phyloP scores from a whole-genome alignment of 2,329 filamentous ascomycete genomes.

The Talaromyces amestolkiae region DNA sequence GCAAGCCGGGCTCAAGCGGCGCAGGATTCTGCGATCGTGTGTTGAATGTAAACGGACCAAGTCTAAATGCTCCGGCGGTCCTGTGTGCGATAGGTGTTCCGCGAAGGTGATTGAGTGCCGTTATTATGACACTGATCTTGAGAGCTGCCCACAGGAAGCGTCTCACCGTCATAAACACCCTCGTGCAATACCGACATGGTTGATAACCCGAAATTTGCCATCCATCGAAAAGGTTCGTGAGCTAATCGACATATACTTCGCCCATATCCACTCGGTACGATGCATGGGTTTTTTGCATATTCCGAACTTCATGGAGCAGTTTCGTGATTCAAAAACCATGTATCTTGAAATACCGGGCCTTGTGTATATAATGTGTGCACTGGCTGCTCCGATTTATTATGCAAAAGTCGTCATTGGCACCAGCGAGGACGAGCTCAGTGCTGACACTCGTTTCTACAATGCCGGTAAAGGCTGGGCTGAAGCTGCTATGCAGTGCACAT shows the following conservation, averaged over 20 bases:
- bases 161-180: neutral
- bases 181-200: constrained; percentile 13
- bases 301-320: constrained; percentile 15
- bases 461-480: constrained; percentile 17
- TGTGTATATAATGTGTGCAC: constrained; percentile 16
- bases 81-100: constrained; percentile 5
- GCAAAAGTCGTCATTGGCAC: neutral
- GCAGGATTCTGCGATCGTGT: constrained; percentile 10
- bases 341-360: constrained; percentile 7
- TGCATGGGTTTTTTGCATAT: constrained; percentile 16
- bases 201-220: constrained; percentile 4
- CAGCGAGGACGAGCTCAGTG: neutral
- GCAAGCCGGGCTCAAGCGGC: constrained; percentile 15
- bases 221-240: constrained; percentile 7
- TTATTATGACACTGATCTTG: constrained; percentile 8
- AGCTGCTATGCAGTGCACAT: constrained; percentile 13
- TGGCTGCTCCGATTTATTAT: constrained; percentile 11
- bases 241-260: constrained; percentile 13
- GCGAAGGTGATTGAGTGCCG: constrained; percentile 7
- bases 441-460: constrained; percentile 4
- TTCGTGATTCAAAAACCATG: constrained; percentile 2
- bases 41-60: constrained; percentile 15
- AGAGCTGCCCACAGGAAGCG: neutral
- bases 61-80: constrained; percentile 13
- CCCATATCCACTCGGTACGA: constrained; percentile 13